Base-by-base conservation (phyloP, 805 yeast species). In the Blastobotrys robertii region DNA sequence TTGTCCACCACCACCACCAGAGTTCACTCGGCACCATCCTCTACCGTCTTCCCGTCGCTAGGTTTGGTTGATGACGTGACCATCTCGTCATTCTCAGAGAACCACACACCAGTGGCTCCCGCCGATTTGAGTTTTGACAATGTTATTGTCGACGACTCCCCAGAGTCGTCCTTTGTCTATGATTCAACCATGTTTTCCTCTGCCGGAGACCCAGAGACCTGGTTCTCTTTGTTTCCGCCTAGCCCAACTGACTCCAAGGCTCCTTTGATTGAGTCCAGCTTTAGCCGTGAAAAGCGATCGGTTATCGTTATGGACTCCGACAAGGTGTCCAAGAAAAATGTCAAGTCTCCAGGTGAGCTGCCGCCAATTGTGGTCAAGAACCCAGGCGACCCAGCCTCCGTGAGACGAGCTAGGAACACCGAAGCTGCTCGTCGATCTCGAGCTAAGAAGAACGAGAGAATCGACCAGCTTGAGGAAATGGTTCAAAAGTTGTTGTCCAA, bases 381-480 rank as follows among this genome's bases (percentile, higher is more conserved):
- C 33, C 41, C 44, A 30, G 11, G 38, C 38, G 94, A 85, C 62
- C 76, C 81, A n/a, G 74, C 73, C 44, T 76, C 85, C 36, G 62
- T 83, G 55, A 90, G 90, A 68, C 80, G 97, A 60, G 97, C 97
- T 7, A 80, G 88, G 65, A 90, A 92, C 73, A 90, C 90, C 11
- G 66, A 79, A 39, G 97, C 97, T 52, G 97, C 97, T 5, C 79
- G 97, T 63, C 77, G 96, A 59, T 86, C 95, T 15, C 73, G 97
- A 57, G 96, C 96, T 19, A 78, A 94, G 64, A 86, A 86, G 67
- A 76, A 84, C 79, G 87, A 84, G 63, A 75, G 94, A 65, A 85
- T 85, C 94, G 54, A 64, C 48, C 88, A 83, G 59, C 68, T 86
- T 59, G 95, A 86, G 63, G 76, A 67, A 14, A 79, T 74, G 61